These are phyloP conservation scores for Macrolepiota albuminosa DNA, from an alignment of 768 basidiomycete species.

Conservation along the genomic window DNA sequence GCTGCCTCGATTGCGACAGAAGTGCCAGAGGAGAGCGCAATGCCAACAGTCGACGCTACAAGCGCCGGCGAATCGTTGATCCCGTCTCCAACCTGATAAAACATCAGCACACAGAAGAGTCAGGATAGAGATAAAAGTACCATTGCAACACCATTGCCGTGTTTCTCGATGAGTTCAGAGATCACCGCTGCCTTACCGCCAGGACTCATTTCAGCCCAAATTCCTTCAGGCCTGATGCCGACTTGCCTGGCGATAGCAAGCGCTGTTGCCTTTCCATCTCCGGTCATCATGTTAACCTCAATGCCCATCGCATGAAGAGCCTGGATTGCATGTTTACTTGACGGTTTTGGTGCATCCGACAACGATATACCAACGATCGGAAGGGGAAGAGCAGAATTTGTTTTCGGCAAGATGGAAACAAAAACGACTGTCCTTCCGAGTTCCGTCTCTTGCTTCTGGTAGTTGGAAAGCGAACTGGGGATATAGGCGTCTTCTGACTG, in stretches of 20 bases:
- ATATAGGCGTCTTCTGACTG: constrained; percentile 48
- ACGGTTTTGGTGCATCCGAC: constrained; percentile 82
- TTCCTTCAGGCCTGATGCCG: constrained; percentile 76
- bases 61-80: constrained; percentile 99
- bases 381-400: constrained; percentile 37
- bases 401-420: constrained; percentile 54
- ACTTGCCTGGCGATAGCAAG: constrained; percentile 85
- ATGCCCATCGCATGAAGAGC: constrained; percentile 88
- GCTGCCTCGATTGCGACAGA: constrained; percentile 98
- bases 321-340: constrained; percentile 76
- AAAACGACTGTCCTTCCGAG: constrained; percentile 85
- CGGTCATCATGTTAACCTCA: constrained; percentile 90
- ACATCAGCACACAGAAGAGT: constrained; percentile 2
- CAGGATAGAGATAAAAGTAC: constrained; percentile 36
- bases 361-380: constrained; percentile 82
- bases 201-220: constrained; percentile 92
- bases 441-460: constrained; percentile 66
- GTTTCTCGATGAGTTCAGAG: constrained; percentile 69
- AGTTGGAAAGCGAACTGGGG: constrained; percentile 54
- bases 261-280: constrained; percentile 84
- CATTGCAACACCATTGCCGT: constrained; percentile 83
- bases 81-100: constrained; percentile 85
- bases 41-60: constrained; percentile 92
- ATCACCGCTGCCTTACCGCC: constrained; percentile 91
- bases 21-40: constrained; percentile 93